Evolutionary conservation across 495 filamentous ascomycete species (phyloP), one percentile per base, ranked within the genome.

Genomic region (Penicillium manginii): DNA sequence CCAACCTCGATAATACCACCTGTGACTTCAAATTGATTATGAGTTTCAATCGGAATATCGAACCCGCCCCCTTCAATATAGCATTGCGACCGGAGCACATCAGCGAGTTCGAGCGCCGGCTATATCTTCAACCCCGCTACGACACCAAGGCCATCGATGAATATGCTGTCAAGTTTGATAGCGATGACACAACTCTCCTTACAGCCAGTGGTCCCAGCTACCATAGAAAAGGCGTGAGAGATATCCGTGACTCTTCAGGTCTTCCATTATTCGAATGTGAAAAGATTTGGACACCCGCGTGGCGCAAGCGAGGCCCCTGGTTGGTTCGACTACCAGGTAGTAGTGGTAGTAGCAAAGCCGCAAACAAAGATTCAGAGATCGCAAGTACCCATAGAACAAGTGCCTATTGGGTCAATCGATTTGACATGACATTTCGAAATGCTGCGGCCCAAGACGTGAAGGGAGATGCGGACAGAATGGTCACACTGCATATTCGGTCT

Each of bases 201-300:
- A 63, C 65, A 10, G 60, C 58, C 15, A 68, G 59, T 22, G 65
- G 62, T 1, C 57, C 45, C 14, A 59, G 61, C 43, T 65, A 68
- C n/a, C 47, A 51, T 23, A 21, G 50, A 2, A 51, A 33, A 19
- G 19, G 33, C 4, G 55, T 49, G 2, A 59, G 65, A 4, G 65
- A 68, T 26, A 63, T 65, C 52, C 65, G 65, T 9, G 60, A 68
- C 15, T 21, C 56, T 6, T 63, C 65, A 3, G 65, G 65, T 0
- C 52, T 68, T 0, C 65, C 65, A 4, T 52, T 68, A 51, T 68
- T 68, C 45, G 56, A 65, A 33, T 35, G 26, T 8, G 39, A 52
- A 2, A 26, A 39, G 7, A 17, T 42, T 1, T 39, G 45, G 31
- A 8, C 26, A 29, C 29, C 54, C 4, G 47, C 47, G 4, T 55